These are phyloP conservation scores for Cystoisospora suis DNA, from an alignment of 169 alveolate species.

Conservation along the genomic window DNA sequence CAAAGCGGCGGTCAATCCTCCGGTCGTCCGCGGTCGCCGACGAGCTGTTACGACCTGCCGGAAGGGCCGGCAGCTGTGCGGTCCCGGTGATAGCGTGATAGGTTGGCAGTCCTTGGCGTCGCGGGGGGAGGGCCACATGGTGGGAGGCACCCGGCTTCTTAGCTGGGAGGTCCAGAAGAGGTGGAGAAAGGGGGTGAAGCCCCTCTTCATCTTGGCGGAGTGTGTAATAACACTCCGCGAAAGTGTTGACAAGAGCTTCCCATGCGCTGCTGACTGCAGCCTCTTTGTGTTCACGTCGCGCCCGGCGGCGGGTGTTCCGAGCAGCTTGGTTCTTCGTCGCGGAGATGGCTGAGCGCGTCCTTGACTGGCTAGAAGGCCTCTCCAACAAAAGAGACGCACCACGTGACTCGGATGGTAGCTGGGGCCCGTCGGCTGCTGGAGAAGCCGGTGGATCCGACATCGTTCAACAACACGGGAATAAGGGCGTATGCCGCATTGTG, in stretches of 20 bases:
- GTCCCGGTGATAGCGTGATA: not conserved
- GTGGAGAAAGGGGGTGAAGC: not conserved
- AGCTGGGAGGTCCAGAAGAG: not conserved
- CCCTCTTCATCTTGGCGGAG: constrained; percentile 6
- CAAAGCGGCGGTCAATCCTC: too few relatives aligned
- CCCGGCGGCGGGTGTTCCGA: not conserved
- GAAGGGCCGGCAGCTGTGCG: not conserved
- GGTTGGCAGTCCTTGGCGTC: not conserved
- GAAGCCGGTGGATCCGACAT: too few relatives aligned
- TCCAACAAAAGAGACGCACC: too few relatives aligned
- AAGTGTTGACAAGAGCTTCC: constrained; percentile 24
- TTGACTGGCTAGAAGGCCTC: too few relatives aligned
- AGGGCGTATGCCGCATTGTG: too few relatives aligned
- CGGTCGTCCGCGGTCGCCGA: too few relatives aligned
- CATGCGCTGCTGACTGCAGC: constrained; percentile 8
- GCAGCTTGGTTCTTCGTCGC: not conserved
- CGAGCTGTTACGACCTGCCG: not conserved
- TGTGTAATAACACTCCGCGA: not conserved
- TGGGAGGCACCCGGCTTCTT: not conserved
- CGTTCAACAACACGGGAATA: too few relatives aligned
- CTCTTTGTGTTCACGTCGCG: not conserved
- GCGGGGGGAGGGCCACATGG: not conserved
- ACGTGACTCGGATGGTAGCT: too few relatives aligned
- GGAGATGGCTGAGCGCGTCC: too few relatives aligned
- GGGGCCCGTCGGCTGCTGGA: too few relatives aligned